Evolutionary conservation across 2,329 filamentous ascomycete genomes (phyloP), one percentile per base, ranked within the genome.

Genomic region (Cryphonectria nitschkei): DNA sequence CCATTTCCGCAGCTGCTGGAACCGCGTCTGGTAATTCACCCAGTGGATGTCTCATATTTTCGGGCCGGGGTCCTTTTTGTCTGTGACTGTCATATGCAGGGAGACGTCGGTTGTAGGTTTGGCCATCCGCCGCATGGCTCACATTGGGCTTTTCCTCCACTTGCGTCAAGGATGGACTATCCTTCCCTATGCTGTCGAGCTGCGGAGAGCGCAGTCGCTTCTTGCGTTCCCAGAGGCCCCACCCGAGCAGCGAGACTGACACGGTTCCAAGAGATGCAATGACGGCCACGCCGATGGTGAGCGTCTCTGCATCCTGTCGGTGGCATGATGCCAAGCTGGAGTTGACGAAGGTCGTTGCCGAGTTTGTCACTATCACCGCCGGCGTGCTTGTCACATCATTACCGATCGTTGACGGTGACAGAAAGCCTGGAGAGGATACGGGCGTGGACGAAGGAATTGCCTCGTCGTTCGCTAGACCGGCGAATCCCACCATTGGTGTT

Each of bases 1-100:
- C 61, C 70, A 62, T 71, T 62, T 72, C 68, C 26, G 65, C 67
- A 37, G 71, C 70, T 46, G 68, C 61, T 64, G 73, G 68, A 5
- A 39, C 58, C 22, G 39, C 19, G 58, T 69, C 62, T 26, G 62
- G 26, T 39, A 69, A 39, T 37, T 69, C 58, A 61, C 32, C 68
- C 62, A 62, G 32, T 29, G 50, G 61, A 9, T 50, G 19, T 8
- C 37, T 39, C 8, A 37, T 29, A 19, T 34, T 19, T 9, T 65
- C 34, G 1, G n/a, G 11, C 16, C 58, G 32, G 13, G 13, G 14
- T 19, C 22, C 16, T 13, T n/a, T 9, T 8, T 68, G 13, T 11
- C 22, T 16, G 22, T 22, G 26, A 2, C 22, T 32, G n/a, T 7
- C 32, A 14, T 34, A 26, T 29, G 16, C 1, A 11, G 9, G 1